A percentile compares a stretch with the other conserved stretches of the same genome.
These are phyloP conservation scores for Immersiella caudata DNA, from an alignment of 495 filamentous ascomycete species.

Conservation along the genomic window DNA sequence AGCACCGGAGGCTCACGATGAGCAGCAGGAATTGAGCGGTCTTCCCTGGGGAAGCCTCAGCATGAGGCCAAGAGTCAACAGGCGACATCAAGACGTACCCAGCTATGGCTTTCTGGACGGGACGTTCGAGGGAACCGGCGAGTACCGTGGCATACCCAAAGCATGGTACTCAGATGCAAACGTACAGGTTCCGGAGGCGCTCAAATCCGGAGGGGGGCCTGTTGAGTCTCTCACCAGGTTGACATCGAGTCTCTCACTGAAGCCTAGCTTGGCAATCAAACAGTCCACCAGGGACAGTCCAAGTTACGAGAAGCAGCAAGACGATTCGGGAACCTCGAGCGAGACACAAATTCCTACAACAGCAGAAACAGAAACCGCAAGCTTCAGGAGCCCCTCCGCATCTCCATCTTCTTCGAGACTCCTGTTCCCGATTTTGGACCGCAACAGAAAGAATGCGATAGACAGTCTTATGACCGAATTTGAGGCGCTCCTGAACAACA, in stretches of 20 bases:
- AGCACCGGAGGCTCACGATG: constrained; percentile 46
- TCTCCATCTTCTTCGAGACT: too few species aligned
- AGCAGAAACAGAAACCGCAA: background rate
- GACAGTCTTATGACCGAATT: background rate
- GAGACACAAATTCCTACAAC: background rate
- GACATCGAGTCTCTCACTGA: background rate
- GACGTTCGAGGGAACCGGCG: too few species aligned
- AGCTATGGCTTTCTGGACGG: background rate
- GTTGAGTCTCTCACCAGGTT: background rate
- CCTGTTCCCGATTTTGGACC: background rate
- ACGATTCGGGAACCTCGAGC: too few species aligned
- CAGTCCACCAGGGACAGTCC: too few species aligned
- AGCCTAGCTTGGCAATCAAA: background rate
- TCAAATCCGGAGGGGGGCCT: background rate
- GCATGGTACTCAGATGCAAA: background rate
- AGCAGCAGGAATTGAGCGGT: constrained; percentile 55
- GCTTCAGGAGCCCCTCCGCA: background rate
- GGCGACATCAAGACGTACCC: constrained; percentile 42
- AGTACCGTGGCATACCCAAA: background rate
- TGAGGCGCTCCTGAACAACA: background rate
- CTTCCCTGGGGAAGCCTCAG: constrained; percentile 67
- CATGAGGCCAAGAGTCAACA: constrained; percentile 56
- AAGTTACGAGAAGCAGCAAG: too few species aligned
- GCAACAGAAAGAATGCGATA: background rate
- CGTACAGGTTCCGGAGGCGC: background rate